Percentiles rank a stretch among this genome's conserved stretches.
phyloP scores from a whole-genome alignment of 805 yeast genomes.

The Candida argentea region DNA sequence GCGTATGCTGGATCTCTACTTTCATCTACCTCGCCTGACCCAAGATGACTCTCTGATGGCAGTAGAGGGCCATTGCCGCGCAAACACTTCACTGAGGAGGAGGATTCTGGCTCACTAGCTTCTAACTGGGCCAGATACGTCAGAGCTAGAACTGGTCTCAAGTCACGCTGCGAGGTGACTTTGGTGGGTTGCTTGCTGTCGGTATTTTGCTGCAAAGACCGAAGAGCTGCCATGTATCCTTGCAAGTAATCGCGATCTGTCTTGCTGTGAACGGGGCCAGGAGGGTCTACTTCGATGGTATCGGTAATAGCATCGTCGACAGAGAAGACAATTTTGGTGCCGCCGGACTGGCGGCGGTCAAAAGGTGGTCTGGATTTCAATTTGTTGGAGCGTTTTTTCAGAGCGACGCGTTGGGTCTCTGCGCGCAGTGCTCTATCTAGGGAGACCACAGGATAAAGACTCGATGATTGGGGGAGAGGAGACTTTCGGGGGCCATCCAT shows the following conservation, averaged over 20 bases:
- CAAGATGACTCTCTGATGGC: conserved; percentile 1
- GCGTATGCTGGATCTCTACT: conserved; percentile 1
- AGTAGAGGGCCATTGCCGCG: background rate
- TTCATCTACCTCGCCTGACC: conserved; percentile 2
- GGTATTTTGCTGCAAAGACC: conserved; percentile 18
- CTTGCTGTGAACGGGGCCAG: conserved; percentile 18
- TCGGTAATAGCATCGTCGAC: conserved; percentile 80
- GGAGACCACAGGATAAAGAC: background rate
- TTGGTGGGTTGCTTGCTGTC: background rate
- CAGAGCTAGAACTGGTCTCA: too few relatives aligned
- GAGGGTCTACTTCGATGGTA: conserved; percentile 38
- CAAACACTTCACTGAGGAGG: background rate
- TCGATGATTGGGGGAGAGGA: background rate
- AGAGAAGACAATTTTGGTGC: conserved; percentile 42
- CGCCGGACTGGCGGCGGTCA: conserved; percentile 14
- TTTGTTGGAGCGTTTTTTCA: conserved; percentile 8
- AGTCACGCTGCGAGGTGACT: too few relatives aligned
- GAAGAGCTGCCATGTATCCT: conserved; percentile 64
- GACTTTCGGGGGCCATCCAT: background rate
- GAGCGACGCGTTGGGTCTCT: conserved; percentile 1
- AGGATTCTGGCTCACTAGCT: conserved; percentile 2
- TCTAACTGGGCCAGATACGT: conserved; percentile 3
- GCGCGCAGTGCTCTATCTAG: conserved; percentile 2
- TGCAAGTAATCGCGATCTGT: conserved; percentile 42
- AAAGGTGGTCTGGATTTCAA: conserved; percentile 22